Conservation (phyloP, 2,329 filamentous ascomycete species). For the Diaporthe sp. region DNA sequence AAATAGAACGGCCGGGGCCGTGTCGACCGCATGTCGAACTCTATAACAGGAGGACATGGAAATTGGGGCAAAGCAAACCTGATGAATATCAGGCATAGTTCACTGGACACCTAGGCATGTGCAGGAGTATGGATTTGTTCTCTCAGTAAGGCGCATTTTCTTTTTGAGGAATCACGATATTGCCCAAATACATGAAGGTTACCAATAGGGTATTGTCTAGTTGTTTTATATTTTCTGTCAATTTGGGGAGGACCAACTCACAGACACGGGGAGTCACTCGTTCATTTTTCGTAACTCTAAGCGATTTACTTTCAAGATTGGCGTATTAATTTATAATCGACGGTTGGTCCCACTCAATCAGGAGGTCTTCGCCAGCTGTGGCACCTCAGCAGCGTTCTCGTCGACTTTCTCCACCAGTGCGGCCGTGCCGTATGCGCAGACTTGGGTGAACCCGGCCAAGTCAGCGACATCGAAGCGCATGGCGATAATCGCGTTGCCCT, state of each 20-base stretch:
- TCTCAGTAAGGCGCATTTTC: too few relatives aligned
- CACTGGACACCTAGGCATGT: not conserved
- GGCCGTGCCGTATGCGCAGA: slow-evolving; percentile 70
- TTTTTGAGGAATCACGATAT: not conserved
- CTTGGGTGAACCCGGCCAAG: slow-evolving; percentile 65
- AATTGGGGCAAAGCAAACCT: not conserved
- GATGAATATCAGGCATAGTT: not conserved
- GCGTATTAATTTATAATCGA: not conserved
- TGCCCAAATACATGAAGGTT: not conserved
- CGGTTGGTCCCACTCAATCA: not conserved
- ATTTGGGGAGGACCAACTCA: too few relatives aligned
- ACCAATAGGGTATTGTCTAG: not conserved
- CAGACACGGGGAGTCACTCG: too few relatives aligned
- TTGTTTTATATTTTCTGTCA: not conserved
- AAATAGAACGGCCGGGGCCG: not conserved
- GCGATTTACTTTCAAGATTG: not conserved
- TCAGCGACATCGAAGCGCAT: slow-evolving; percentile 68
- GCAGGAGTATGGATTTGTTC: not conserved
- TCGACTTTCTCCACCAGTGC: slow-evolving; percentile 67
- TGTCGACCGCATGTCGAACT: not conserved
- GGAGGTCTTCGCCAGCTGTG: slow-evolving; percentile 38
- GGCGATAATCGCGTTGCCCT: slow-evolving; percentile 70
- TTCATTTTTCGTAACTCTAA: not conserved
- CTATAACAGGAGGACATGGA: not conserved
- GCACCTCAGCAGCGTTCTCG: slow-evolving; percentile 37